Base-by-base conservation (phyloP, 2,329 filamentous ascomycete species). In the Cladosporium sp. region DNA sequence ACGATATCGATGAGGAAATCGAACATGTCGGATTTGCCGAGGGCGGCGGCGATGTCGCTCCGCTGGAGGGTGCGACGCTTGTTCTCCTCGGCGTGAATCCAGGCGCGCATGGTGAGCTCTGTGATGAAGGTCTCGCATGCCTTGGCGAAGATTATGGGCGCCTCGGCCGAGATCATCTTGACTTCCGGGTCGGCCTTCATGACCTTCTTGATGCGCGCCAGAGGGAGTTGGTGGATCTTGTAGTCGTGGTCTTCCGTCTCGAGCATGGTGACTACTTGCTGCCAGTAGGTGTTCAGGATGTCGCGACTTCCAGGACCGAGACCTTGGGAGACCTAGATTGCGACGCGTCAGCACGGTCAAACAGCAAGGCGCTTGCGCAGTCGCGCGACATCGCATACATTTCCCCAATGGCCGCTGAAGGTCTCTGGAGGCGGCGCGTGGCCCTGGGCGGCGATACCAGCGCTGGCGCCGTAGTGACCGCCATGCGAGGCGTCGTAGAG, bases 131-230 rank as follows among this genome's bases (percentile, higher is more conserved):
- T 96, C 66, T 98, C 93, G 70, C 93, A 97, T 32, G 92, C 93
- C 71, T 98, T 98, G 45, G 93, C 93, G 64, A 98, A 98, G 12
- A 98, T 77, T 60, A 98, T 98, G 1, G 93, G 93, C 1, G 93
- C 93, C 72, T 98, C 93, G 7, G 93, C 93, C 3, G 91, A 97
- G 56, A 98, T 98, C 93, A 98, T 98, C 76, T 98, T 98, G 41
- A 98, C 93, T 63, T 98, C 93, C 0, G 93, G 93, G 60, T 98
- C 93, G 1, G 93, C 93, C 73, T 98, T 98, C 93, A 98, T 98
- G 58, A 98, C 93, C 71, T 98, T 98, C 78, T 98, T 98, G 75
- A 98, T 98, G 49, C 93, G 86, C n/a, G 93, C 93, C 35, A 98
- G 78, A 1, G 93, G 93, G 33, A 98, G 78, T 69, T 97, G 93